Conservation (phyloP, 2,329 filamentous ascomycete genomes). For the Arthrinium phaeospermum region DNA sequence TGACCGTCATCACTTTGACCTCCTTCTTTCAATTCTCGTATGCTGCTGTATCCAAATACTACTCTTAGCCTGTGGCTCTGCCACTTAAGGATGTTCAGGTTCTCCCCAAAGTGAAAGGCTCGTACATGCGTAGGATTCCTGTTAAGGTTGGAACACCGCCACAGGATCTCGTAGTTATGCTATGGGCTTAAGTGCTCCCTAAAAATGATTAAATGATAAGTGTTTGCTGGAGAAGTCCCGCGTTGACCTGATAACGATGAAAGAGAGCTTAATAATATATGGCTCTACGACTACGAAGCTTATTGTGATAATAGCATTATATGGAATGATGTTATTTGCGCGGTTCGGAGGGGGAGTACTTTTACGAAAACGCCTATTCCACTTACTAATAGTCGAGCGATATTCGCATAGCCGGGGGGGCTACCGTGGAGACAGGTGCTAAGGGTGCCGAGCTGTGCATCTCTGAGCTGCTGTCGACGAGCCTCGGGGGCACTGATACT, state of each 20-base stretch:
- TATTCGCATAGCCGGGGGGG: conserved; percentile 26
- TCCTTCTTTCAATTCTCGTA: background rate
- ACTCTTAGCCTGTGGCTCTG: conserved; percentile 17
- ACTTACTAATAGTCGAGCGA: conserved; percentile 24
- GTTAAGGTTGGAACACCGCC: conserved; percentile 34
- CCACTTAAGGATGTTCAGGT: conserved; percentile 33
- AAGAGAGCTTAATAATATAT: conserved; percentile 38
- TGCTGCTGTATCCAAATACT: background rate
- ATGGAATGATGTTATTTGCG: conserved; percentile 35
- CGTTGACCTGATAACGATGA: conserved; percentile 35
- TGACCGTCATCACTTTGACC: background rate
- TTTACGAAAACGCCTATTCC: conserved; percentile 28
- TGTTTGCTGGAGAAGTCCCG: background rate
- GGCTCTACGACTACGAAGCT: conserved; percentile 35
- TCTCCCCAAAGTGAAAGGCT: conserved; percentile 30
- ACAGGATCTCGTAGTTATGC: conserved; percentile 37
- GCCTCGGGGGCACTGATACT: background rate
- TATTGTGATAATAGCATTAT: conserved; percentile 34
- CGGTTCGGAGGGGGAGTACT: conserved; percentile 30
- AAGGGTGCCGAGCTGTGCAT: background rate
- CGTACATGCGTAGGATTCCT: conserved; percentile 37
- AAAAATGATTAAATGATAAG: background rate
- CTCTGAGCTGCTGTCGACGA: background rate
- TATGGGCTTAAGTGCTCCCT: conserved; percentile 37
- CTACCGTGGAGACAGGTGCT: background rate